Evolutionary conservation across 2,329 filamentous ascomycete species (phyloP).

Genomic region (Trichophyton verrucosum): DNA sequence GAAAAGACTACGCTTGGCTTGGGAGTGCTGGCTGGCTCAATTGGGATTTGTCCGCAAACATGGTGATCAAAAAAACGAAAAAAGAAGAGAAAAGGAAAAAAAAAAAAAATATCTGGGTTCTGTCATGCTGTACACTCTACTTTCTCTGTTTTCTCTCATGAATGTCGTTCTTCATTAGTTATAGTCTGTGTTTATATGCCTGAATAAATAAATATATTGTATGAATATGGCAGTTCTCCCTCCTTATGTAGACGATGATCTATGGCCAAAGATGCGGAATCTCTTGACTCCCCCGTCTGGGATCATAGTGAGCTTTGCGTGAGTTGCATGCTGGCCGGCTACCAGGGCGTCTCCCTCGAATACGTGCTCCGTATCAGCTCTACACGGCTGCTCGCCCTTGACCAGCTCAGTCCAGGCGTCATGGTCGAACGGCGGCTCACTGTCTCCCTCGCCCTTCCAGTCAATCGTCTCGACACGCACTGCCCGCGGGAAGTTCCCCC

Average conservation of each 20-base stretch:
- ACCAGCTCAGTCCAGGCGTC: slow-evolving; percentile 28
- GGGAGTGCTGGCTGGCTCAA: neutral
- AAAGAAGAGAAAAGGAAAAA: neutral
- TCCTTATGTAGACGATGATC: slow-evolving; percentile 17
- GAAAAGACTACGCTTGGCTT: neutral
- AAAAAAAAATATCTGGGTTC: neutral
- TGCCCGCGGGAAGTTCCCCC: slow-evolving; percentile 33
- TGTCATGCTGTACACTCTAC: neutral
- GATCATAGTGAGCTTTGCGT: slow-evolving; percentile 83
- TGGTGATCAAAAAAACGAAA: neutral
- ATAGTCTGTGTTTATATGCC: neutral
- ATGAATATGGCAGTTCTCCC: neutral
- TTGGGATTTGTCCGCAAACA: neutral
- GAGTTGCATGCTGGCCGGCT: slow-evolving; percentile 61
- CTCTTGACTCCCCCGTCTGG: slow-evolving; percentile 89
- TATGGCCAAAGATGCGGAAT: slow-evolving; percentile 61
- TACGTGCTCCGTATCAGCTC: slow-evolving; percentile 31
- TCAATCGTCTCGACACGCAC: slow-evolving; percentile 29
- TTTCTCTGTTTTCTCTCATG: neutral
- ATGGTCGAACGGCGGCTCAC: slow-evolving; percentile 24
- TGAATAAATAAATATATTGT: neutral
- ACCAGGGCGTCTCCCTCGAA: slow-evolving; percentile 44
- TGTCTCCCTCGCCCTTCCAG: slow-evolving; percentile 11
- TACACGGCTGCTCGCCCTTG: slow-evolving; percentile 25
- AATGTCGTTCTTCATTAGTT: neutral